A percentile compares a stretch with the other conserved stretches of the same genome.
phyloP scores from a whole-genome alignment of 2,329 filamentous ascomycete genomes.

The Rosellinia necatrix region DNA sequence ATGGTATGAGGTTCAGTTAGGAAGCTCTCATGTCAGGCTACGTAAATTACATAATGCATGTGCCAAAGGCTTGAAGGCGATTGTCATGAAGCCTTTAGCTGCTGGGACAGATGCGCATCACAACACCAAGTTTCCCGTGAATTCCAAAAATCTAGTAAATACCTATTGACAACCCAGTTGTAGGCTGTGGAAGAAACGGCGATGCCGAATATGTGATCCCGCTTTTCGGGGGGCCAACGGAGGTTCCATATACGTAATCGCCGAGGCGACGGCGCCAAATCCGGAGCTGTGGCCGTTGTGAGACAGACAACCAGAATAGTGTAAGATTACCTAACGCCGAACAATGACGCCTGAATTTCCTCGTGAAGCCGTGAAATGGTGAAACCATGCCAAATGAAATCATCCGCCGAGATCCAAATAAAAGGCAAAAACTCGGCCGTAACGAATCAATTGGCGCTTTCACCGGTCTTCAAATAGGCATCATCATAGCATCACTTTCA shows the following conservation, averaged over 20 bases:
- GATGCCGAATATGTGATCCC: conserved; percentile 15
- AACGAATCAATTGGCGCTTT: background rate
- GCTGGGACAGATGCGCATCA: no score
- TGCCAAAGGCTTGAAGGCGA: no score
- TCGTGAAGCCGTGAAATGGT: no score
- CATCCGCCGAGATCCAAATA: background rate
- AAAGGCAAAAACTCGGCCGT: background rate
- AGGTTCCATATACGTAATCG: conserved; percentile 20
- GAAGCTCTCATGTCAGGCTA: no score
- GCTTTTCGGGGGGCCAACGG: conserved; percentile 5
- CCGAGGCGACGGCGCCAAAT: conserved; percentile 14
- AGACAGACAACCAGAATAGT: background rate
- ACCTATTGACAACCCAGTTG: no score
- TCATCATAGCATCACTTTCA: background rate
- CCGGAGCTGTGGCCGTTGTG: background rate
- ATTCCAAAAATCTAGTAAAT: no score
- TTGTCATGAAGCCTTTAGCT: no score
- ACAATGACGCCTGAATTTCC: background rate
- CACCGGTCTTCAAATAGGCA: background rate
- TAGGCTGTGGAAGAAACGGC: no score
- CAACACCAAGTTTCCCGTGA: no score
- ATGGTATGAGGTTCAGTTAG: no score
- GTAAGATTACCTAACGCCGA: conserved; percentile 14
- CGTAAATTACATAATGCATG: no score
- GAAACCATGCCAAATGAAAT: background rate